Evolutionary conservation across 495 filamentous ascomycete species (phyloP), one percentile per base, ranked within the genome.

Genomic region (Tuber borchii): DNA sequence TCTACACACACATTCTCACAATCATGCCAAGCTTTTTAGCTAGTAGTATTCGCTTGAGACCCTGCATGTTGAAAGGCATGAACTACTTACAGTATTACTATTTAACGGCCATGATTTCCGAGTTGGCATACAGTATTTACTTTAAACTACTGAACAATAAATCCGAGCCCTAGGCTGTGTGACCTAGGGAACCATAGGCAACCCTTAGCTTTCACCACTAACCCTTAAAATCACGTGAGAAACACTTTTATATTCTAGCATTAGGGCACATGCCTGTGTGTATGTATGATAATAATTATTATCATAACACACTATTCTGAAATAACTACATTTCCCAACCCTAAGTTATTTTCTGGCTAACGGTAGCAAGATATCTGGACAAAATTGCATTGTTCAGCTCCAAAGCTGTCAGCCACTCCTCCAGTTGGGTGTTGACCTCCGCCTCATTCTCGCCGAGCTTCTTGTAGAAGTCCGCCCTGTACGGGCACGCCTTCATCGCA

Each of bases 401-500:
- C 76, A 99, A 85, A 69, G 91, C 90, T 19, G 80, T 86, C 71
- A 97, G 87, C 88, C 94, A 97, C 78, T 86, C 84, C 78, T 85
- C 84, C 81, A 97, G 79, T 79, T 90, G 87, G 37, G 82, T 83
- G 22, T 86, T 73, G 71, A 96, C 90, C 84, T 90, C 87, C 45
- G 82, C 85, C 79, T 88, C 80, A 80, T 94, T 89, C 10, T 85
- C 85, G 20, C 92, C 95, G 39, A 98, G 85, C 88, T 97, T 97
- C 71, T 80, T 82, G 82, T 97, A 97, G 83, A 98, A 98, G 81
- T 92, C 91, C 77, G 91, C 92, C 65, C 94, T 90, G 87, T 97
- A 97, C 3, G 96, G 95, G 79, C 91, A 94, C 14, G 93, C 94
- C 76, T 88, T 88, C 93, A 98, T 97, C 78, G 96, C 95, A 74